Evolutionary conservation across 495 filamentous ascomycete species (phyloP).

Genomic region (Penicillium cataractarum): DNA sequence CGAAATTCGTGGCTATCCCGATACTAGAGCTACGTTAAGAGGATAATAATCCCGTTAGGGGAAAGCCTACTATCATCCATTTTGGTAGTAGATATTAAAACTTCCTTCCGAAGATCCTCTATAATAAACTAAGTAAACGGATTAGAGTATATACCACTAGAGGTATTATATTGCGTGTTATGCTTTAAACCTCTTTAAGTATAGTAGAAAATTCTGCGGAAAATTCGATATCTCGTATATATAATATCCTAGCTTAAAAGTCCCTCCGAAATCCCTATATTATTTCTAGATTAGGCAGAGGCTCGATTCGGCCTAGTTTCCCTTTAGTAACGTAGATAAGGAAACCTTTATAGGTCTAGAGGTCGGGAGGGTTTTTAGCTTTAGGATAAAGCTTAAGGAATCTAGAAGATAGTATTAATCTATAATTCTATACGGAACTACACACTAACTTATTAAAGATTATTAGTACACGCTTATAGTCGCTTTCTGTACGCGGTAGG

Average conservation of each 20-base stretch:
- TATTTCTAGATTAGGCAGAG: background rate
- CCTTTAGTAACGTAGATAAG: background rate
- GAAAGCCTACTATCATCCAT: background rate
- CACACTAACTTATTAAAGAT: background rate
- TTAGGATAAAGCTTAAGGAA: background rate
- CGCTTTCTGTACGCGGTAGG: background rate
- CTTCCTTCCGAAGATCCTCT: background rate
- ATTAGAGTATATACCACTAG: background rate
- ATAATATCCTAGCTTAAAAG: background rate
- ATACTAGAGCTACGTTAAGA: background rate
- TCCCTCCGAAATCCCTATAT: background rate
- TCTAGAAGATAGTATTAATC: background rate
- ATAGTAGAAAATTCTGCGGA: background rate
- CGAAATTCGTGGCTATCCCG: background rate
- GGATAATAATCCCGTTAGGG: background rate
- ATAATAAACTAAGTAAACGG: background rate
- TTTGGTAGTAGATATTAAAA: background rate
- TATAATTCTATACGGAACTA: background rate
- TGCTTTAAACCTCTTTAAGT: background rate
- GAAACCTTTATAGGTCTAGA: background rate
- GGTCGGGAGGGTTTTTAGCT: background rate
- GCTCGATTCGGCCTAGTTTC: background rate
- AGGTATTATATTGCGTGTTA: background rate
- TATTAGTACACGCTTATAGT: background rate
- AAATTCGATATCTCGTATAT: slow-evolving; percentile 4